Evolutionary conservation across 2,329 filamentous ascomycete species (phyloP).

Genomic region (Teratosphaeria epicoccoides): DNA sequence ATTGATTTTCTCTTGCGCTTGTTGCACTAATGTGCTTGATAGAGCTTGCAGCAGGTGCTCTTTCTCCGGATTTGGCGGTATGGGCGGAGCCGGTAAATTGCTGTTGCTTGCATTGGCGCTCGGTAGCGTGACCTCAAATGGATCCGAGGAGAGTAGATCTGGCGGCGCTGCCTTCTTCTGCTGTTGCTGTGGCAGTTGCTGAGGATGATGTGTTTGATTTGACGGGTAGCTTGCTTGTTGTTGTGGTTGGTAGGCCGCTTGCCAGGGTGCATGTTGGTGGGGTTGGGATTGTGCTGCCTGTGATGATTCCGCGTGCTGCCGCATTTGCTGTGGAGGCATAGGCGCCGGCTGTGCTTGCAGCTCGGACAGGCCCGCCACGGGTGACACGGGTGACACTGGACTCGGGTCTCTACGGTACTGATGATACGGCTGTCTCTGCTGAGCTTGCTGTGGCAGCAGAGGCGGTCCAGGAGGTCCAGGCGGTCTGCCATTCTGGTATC

Average conservation of each 20-base stretch:
- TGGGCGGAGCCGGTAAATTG: conserved; percentile 61
- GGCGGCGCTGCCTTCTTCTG: conserved; percentile 25
- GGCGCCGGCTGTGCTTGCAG: conserved; percentile 5
- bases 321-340: conserved; percentile 7
- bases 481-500: conserved; percentile 9
- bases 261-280: conserved; percentile 12
- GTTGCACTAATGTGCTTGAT: conserved; percentile 55
- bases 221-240: conserved; percentile 5
- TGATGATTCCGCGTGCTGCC: conserved; percentile 4
- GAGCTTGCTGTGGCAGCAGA: conserved; percentile 20
- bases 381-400: conserved; percentile 24
- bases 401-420: conserved; percentile 13
- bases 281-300: conserved; percentile 13
- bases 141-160: conserved; percentile 50
- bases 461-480: conserved; percentile 25
- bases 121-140: conserved; percentile 49
- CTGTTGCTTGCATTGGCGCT: conserved; percentile 33
- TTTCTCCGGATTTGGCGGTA: conserved; percentile 92
- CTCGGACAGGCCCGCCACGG: conserved; percentile 13
- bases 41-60: conserved; percentile 73
- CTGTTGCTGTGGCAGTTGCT: conserved; percentile 12
- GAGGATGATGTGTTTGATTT: conserved; percentile 18
- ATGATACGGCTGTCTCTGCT: conserved; percentile 25
- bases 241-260: neutral
- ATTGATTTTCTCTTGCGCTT: conserved; percentile 56